These are phyloP conservation scores for Fusarium nematophilum DNA, from an alignment of 2,329 filamentous ascomycete species.

Conservation along the genomic window DNA sequence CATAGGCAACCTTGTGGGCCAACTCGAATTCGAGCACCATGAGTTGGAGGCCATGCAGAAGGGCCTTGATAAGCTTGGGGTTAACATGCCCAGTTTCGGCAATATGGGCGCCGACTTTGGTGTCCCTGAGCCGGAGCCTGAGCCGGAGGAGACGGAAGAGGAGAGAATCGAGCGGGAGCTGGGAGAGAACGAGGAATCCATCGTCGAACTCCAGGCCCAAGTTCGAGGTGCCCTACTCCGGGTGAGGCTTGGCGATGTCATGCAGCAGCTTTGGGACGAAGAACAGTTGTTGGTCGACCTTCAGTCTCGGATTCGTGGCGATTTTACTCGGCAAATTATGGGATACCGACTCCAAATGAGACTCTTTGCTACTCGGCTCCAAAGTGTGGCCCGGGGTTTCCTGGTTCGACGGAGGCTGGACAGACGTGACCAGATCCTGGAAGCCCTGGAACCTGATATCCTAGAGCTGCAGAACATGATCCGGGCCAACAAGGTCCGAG, in stretches of 20 bases:
- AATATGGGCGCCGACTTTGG: slow-evolving; percentile 98
- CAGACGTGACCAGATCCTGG: slow-evolving; percentile 74
- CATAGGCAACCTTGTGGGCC: slow-evolving; percentile 95
- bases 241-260: slow-evolving; percentile 80
- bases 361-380: slow-evolving; percentile 80
- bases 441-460: slow-evolving; percentile 76
- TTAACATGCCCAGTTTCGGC: slow-evolving; percentile 97
- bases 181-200: slow-evolving; percentile 75
- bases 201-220: slow-evolving; percentile 88
- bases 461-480: slow-evolving; percentile 85
- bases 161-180: slow-evolving; percentile 87
- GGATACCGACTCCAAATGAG: slow-evolving; percentile 87
- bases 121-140: slow-evolving; percentile 77
- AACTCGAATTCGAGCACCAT: slow-evolving; percentile 97
- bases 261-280: slow-evolving; percentile 90
- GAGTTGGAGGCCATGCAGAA: slow-evolving; percentile 98
- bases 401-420: slow-evolving; percentile 73
- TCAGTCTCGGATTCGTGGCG: slow-evolving; percentile 87
- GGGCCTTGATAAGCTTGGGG: slow-evolving; percentile 92
- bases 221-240: slow-evolving; percentile 83
- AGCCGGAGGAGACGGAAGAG: slow-evolving; percentile 89
- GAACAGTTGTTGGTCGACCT: slow-evolving; percentile 84
- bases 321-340: slow-evolving; percentile 85
- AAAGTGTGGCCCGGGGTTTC: slow-evolving; percentile 82
- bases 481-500: slow-evolving; percentile 73